phyloP scores from a whole-genome alignment of 1,284 basidiomycete genomes.

The Xerocomus minutiporus region DNA sequence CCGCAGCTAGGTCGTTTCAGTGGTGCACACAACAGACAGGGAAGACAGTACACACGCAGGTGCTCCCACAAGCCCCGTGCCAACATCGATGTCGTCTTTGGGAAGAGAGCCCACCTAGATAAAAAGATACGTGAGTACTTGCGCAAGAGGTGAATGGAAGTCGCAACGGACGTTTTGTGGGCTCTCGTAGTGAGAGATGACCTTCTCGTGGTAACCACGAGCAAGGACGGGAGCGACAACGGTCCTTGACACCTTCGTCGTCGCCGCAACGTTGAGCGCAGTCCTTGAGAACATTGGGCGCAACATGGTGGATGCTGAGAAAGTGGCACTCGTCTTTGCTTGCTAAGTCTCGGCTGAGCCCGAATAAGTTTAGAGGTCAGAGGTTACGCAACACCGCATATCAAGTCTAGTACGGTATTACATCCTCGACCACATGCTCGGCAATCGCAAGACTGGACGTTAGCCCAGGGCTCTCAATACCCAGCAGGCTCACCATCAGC shows the following conservation, averaged over 20 bases:
- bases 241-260: constrained; percentile 40
- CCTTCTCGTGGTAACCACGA: constrained; percentile 86
- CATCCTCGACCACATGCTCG: constrained; percentile 61
- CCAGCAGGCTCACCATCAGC: constrained; percentile 71
- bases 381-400: neutral
- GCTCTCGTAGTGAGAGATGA: constrained; percentile 93
- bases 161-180: constrained; percentile 80
- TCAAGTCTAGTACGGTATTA: constrained; percentile 24
- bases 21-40: constrained; percentile 7
- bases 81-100: constrained; percentile 88
- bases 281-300: constrained; percentile 55
- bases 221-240: constrained; percentile 46
- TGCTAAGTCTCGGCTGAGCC: constrained; percentile 27
- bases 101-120: constrained; percentile 89
- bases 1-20: constrained; percentile 52
- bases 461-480: constrained; percentile 76
- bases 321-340: constrained; percentile 14
- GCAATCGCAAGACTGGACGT: constrained; percentile 73
- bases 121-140: constrained; percentile 47
- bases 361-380: constrained; percentile 4
- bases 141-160: constrained; percentile 24
- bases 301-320: constrained; percentile 55
- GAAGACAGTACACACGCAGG: constrained; percentile 75
- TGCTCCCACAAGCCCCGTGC: constrained; percentile 96
- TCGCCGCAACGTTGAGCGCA: constrained; percentile 41